A percentile compares a stretch with the other conserved stretches of the same genome.
These are phyloP conservation scores for Filobasidium wieringae DNA, from an alignment of 768 basidiomycete genomes.

Conservation along the genomic window DNA sequence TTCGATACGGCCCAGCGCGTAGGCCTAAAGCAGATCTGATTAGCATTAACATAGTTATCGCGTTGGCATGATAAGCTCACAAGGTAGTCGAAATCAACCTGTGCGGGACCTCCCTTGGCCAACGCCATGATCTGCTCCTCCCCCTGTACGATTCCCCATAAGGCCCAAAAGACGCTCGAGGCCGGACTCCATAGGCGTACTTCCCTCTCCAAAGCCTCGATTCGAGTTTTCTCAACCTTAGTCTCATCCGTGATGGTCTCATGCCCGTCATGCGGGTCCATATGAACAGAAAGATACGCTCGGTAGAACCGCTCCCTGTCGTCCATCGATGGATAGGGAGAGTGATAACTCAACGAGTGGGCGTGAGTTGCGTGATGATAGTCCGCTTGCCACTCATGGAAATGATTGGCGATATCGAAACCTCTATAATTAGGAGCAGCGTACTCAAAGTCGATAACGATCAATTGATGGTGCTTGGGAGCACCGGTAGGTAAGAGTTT, in stretches of 20 bases:
- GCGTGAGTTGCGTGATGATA: constrained; percentile 52
- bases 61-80: constrained; percentile 19
- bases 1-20: constrained; percentile 46
- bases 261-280: constrained; percentile 40
- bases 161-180: constrained; percentile 80
- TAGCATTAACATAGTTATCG: not conserved
- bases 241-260: constrained; percentile 2
- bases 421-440: constrained; percentile 82
- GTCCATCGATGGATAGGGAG: constrained; percentile 57
- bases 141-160: constrained; percentile 91
- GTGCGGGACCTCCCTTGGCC: constrained; percentile 38
- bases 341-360: constrained; percentile 40
- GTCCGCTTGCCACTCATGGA: constrained; percentile 91
- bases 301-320: constrained; percentile 74
- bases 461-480: constrained; percentile 73
- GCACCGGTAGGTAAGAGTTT: constrained; percentile 42
- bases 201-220: constrained; percentile 59
- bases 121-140: constrained; percentile 40
- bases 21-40: constrained; percentile 40
- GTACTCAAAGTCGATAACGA: constrained; percentile 97
- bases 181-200: constrained; percentile 81
- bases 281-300: constrained; percentile 56
- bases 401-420: constrained; percentile 93
- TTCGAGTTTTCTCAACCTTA: constrained; percentile 11
- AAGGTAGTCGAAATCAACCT: constrained; percentile 81